Percentiles rank a stretch among this genome's conserved stretches.
Conservation (phyloP, 805 yeast species). For the Isabelozyma rhagii region DNA sequence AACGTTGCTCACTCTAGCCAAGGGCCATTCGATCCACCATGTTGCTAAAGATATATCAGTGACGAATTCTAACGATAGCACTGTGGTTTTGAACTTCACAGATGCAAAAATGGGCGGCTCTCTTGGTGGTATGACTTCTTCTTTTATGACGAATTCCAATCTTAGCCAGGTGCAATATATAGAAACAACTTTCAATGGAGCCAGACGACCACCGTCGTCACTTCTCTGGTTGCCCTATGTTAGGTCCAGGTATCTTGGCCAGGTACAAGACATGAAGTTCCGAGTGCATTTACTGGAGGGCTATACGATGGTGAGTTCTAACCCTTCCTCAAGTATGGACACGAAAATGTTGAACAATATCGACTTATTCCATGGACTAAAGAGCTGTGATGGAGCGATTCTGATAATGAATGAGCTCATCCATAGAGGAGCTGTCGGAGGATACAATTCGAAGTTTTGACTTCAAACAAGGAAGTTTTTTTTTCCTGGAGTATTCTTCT, state of each 20-base stretch:
- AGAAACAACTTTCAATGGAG: background rate
- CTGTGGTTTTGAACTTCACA: background rate
- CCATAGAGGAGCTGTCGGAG: background rate
- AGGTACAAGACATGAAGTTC: background rate
- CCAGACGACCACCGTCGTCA: background rate
- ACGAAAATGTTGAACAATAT: slow-evolving; percentile 1
- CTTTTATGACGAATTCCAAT: slow-evolving; percentile 1
- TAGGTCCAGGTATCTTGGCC: slow-evolving; percentile 3
- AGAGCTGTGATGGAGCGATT: slow-evolving; percentile 7
- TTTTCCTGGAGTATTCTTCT: no score
- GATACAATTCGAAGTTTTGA: background rate
- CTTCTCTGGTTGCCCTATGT: slow-evolving; percentile 6
- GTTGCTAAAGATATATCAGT: background rate
- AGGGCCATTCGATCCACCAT: background rate
- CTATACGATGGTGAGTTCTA: background rate
- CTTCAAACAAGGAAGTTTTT: no score
- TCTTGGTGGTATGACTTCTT: background rate
- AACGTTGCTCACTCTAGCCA: background rate
- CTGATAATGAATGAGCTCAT: slow-evolving; percentile 1
- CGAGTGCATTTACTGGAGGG: background rate
- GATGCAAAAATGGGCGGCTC: background rate
- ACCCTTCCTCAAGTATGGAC: background rate
- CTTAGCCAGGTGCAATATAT: background rate
- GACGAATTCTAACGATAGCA: background rate
- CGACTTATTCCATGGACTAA: slow-evolving; percentile 13